Evolutionary conservation across 148 eudicot species (phyloP).

Genomic region (Selenicereus undatus): DNA sequence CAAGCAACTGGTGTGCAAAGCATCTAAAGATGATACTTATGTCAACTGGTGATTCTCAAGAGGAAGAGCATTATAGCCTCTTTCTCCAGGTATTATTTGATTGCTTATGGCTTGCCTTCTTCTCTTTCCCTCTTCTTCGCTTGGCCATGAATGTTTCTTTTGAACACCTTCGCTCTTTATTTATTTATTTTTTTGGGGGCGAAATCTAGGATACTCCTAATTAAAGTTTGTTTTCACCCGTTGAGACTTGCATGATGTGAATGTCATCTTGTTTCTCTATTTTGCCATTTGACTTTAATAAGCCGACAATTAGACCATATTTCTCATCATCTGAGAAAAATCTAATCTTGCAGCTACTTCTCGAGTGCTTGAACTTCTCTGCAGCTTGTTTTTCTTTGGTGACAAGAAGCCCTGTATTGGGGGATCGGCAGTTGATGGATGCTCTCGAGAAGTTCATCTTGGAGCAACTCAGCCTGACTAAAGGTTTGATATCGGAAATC

Average conservation of each 20-base stretch:
- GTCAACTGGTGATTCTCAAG: conserved; percentile 74
- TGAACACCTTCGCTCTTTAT: not conserved
- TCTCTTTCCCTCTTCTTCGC: not conserved
- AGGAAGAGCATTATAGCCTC: conserved; percentile 65
- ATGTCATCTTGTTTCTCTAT: not conserved
- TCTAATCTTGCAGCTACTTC: conserved; percentile 53
- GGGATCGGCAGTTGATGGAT: conserved; percentile 45
- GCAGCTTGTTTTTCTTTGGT: conserved; percentile 57
- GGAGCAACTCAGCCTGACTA: conserved; percentile 56
- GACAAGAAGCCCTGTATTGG: conserved; percentile 43
- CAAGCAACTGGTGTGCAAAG: conserved; percentile 79
- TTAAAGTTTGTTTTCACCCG: not conserved
- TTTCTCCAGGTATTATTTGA: conserved; percentile 57
- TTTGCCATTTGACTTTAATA: not conserved
- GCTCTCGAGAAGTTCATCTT: conserved; percentile 49
- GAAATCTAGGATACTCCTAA: not conserved
- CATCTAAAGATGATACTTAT: conserved; percentile 88
- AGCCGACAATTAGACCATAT: not conserved
- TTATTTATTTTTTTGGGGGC: not conserved
- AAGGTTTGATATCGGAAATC: conserved; percentile 51
- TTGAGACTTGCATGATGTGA: not conserved
- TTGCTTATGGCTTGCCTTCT: not conserved
- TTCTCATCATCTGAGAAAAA: not conserved
- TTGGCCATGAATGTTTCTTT: not conserved
- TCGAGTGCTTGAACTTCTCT: conserved; percentile 63